Evolutionary conservation across 163 green algal species (phyloP), one percentile per base, ranked within the genome.

Genomic region (Picocystis sp.): DNA sequence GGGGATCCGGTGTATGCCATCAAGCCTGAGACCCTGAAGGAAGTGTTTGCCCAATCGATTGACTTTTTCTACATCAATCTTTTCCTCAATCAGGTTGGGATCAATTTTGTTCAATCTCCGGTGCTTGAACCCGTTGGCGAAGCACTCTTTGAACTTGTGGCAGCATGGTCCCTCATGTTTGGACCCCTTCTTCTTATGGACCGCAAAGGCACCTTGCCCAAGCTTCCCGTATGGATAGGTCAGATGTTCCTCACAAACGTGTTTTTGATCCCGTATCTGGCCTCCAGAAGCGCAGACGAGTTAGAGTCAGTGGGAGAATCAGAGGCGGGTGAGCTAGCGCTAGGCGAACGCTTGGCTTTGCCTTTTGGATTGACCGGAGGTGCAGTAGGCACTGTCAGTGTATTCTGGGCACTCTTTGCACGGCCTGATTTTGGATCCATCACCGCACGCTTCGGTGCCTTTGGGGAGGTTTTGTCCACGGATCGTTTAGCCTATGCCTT

Each of bases 241-340:
- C 45, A 43, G 29, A 68, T 68, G 61, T 68, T 68, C 38, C 41
- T 68, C 34, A 68, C 61, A 24, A 68, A 68, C 47, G 61, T 56
- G 17, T 23, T 63, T 15, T 43, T 68, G 47, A 47, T 63, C 11
- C 55, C 61, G 2, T 68, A 59, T 38, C 29, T 68, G 34, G 55
- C 55, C n/a, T 12, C 29, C 29, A 38, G 29, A 38, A 38, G 29
- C 29, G 5, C 29, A 38, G 29, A 38, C 8, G 29, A 8, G 29
- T 38, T 38, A 8, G 29, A 38, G 29, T 38, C 29, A 12, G 5
- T 8, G 8, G 8, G 8, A 38, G 5, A 5, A 38, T 8, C 8
- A 5, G 8, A 38, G 8, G 8, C 5, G 5, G 29, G 8, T 5
- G 29, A 38, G 5, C 5, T 12, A 38, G 8, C 29, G 8, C 8